Base-by-base conservation (phyloP, 306 rosid species). In the Ceratonia siliqua region DNA sequence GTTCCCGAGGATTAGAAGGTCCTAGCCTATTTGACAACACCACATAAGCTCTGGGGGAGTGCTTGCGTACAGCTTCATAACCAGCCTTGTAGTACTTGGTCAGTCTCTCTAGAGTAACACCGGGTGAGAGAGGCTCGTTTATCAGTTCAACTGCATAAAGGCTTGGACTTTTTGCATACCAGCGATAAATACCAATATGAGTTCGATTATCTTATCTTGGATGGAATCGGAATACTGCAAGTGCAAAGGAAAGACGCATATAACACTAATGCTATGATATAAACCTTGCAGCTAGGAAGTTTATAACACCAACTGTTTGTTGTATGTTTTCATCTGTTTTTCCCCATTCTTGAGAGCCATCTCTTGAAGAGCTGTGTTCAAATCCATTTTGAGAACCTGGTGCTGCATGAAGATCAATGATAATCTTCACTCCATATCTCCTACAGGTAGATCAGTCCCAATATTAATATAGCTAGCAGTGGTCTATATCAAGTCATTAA, bases 341-440 rank as follows among this genome's bases (percentile, higher is more conserved):
- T 5, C 91, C 98, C 96, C 94, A 92, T 70, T 87, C 90, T 46
- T 61, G 86, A 53, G 88, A 90, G 20, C 89, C 85, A 66, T 92
- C 98, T 85, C 94, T 86, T 0, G 93, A 74, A 30, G 86, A 62
- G 32, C 93, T 87, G 50, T 87, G 94, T n/a, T 87, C 89, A 27
- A 3, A 84, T 0, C 89, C 91, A 56, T 90, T 92, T 82, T 90
- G 96, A 3, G 96, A 92, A 50, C 81, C 96, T 0, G 93, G 92
- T 30, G 88, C 97, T 50, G 96, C 97, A 59, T 92, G 97, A 7
- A 92, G 93, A 69, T 92, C 97, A 58, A 92, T 59, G 69, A 90
- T 92, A 21, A 92, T 70, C 68, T 83, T 90, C 72, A 92, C 14
- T 41, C 87, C 85, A 67, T 90, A 92, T 84, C 84, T 88, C 86